phyloP scores from a whole-genome alignment of 169 alveolate species.

The Plasmodium relictum region DNA sequence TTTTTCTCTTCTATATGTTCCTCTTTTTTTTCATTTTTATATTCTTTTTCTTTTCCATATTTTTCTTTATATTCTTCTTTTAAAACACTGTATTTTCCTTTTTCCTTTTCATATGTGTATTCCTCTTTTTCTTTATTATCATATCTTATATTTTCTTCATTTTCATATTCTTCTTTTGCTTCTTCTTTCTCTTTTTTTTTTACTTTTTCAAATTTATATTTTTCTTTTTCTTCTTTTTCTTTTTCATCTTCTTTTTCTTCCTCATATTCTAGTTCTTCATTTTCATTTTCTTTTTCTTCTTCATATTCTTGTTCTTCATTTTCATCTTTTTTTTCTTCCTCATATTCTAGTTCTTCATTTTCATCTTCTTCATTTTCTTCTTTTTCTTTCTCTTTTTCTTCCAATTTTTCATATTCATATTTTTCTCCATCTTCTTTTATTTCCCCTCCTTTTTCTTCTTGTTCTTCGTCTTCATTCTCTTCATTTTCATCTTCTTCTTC shows the following conservation, averaged over 20 bases:
- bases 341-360: too few relatives aligned
- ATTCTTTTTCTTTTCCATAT: too few relatives aligned
- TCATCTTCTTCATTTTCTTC: neutral
- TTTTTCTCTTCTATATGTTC: neutral
- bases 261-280: too few relatives aligned
- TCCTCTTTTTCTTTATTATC: too few relatives aligned
- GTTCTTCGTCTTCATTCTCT: slow-evolving; percentile 1
- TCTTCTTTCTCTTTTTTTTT: neutral
- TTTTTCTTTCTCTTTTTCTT: neutral
- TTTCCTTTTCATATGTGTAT: too few relatives aligned
- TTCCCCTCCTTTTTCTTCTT: neutral
- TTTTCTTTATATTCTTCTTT: neutral
- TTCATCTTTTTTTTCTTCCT: too few relatives aligned
- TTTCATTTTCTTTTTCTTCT: too few relatives aligned
- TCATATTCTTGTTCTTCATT: too few relatives aligned
- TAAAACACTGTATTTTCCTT: neutral
- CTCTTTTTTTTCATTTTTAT: neutral
- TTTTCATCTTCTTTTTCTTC: neutral
- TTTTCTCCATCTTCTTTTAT: neutral
- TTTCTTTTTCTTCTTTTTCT: slow-evolving; percentile 2
- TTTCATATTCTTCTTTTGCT: too few relatives aligned
- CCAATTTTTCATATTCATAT: neutral
- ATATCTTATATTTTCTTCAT: too few relatives aligned
- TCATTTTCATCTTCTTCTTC: too few relatives aligned
- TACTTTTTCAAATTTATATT: neutral